Conservation (phyloP, 805 yeast species). For the Wickerhamomyces rabaulensis region DNA sequence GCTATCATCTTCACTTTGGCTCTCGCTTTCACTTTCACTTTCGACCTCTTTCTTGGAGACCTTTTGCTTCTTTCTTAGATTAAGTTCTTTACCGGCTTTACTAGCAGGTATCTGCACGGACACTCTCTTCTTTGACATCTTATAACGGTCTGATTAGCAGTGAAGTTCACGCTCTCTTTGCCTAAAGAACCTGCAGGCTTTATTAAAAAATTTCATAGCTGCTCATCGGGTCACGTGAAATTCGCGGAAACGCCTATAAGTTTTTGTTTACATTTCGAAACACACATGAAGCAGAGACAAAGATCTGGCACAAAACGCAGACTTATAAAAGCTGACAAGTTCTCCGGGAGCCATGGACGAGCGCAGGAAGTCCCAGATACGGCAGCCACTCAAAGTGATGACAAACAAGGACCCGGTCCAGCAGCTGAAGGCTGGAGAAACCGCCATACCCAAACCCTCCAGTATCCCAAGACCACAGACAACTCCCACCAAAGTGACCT, state of each 20-base stretch:
- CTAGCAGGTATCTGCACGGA: constrained; percentile 12
- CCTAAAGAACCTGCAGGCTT: neutral
- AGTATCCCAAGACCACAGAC: constrained; percentile 18
- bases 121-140: constrained; percentile 19
- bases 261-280: neutral
- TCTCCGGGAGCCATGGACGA: neutral
- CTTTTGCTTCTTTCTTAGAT: neutral
- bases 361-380: neutral
- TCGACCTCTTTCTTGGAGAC: neutral
- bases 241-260: neutral
- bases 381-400: neutral
- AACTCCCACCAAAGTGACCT: constrained; percentile 17
- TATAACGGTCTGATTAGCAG: neutral
- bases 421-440: neutral
- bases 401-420: neutral
- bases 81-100: neutral
- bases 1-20: constrained; percentile 4
- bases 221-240: neutral
- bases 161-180: neutral
- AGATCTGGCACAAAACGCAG: neutral
- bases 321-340: neutral
- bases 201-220: neutral
- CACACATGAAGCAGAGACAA: neutral
- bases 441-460: constrained; percentile 9
- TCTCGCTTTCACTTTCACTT: constrained; percentile 9